Base-by-base conservation (phyloP, 1,284 basidiomycete genomes). In the Athelia sp. region DNA sequence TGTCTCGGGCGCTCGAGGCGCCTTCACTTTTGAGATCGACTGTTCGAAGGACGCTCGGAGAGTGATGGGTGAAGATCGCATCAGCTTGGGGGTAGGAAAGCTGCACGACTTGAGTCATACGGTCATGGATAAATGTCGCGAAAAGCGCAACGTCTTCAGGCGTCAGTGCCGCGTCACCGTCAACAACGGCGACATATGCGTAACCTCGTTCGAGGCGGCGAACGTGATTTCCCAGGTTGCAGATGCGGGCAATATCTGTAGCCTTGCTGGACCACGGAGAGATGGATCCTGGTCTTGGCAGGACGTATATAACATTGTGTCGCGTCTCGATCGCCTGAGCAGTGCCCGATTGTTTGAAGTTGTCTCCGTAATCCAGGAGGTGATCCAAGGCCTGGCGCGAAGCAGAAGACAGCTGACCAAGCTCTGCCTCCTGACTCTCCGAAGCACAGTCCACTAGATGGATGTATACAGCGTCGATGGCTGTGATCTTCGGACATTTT, bases 211-310 rank as follows among this genome's bases (percentile, higher is more conserved):
- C 26, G 6, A 13, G 26, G 26, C 26, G 13, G 6, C 4, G 26
- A 29, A 13, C 26, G 26, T 6, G 26, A 29, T 71, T 63, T 9
- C 75, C 80, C 6, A 98, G 80, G 46, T 84, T 87, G 70, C 96
- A 98, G 54, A 95, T 83, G 19, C 73, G 70, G n/a, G 93, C 81
- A 52, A 98, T 98, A 63, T 98, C 94, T 2, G 95, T 97, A 2
- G 96, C 96, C 69, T 98, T 98, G 70, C 90, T 94, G 8, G 94
- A 97, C 96, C 96, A 98, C 1, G 91, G 91, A 18, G 89, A 91
- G 63, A 93, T 86, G 29, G 88, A 87, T 3, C 86, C 87, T 10
- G 75, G 75, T 53, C 93, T 73, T n/a, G 93, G 93, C 9, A 89
- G 70, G 34, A 95, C 81, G 63, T 83, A 95, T 24, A 84, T 68